Evolutionary conservation across 768 basidiomycete species (phyloP), one percentile per base, ranked within the genome.

Genomic region (Boletus fagicola): DNA sequence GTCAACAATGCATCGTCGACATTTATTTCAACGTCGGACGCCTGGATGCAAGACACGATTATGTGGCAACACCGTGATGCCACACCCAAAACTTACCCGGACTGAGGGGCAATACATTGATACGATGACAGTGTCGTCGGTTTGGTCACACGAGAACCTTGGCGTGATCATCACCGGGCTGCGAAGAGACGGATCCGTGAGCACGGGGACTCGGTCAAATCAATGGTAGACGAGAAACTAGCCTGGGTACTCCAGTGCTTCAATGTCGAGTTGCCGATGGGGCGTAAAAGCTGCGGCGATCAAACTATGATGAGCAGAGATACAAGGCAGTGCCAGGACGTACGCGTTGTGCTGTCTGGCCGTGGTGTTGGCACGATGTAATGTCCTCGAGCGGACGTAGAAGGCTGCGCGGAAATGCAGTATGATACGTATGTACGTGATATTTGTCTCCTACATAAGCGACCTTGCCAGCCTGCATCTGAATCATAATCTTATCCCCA

Each of bases 1-100:
- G n/a, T n/a, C n/a, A n/a, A n/a, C n/a, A n/a, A n/a, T n/a, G 82
- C 82, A 52, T 83, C 83, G 65, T 90, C 87, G 54, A 91, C 83
- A 61, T 87, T 78, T 49, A 92, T 86, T 69, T 93, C 92, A 33
- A 86, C 83, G 61, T 93, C 92, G 42, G 86, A 82, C 12, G 92
- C 89, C 91, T 93, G 81, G 8, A 42, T 20, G 43, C 7, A 30
- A 16, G 43, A 54, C 35, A 30, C 15, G 16, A 40, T 69, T 65
- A 54, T 58, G 68, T 57, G 46, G 51, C 31, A 49, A 44, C 42
- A 36, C 35, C 6, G 36, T 22, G 49, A 47, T 58, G 16, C 16
- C 54, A 30, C 39, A 51, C 20, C 11, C 9, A 33, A 16, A 38
- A 65, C 84, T 67, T 76, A 87, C 85, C 61, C 88, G 83, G 63